A percentile compares a stretch with the other conserved stretches of the same genome.
Evolutionary conservation across 352 stramenopile genomes (phyloP).

Genomic region (Phytophthora lateralis): DNA sequence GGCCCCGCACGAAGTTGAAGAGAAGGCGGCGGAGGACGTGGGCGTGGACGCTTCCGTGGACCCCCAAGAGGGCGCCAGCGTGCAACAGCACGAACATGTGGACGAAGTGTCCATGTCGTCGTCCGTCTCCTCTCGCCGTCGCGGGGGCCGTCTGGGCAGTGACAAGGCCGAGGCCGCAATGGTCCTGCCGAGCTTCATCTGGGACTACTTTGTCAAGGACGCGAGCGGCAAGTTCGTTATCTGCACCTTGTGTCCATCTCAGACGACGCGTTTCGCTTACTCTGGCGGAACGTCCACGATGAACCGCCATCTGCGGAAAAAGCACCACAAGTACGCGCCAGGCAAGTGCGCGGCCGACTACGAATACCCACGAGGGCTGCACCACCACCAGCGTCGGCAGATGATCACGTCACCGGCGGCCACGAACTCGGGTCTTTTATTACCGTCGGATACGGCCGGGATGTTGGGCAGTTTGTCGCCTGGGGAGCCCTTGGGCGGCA

Average conservation of each 20-base stretch:
- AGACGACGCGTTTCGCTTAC: conserved; percentile 79
- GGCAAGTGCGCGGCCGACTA: conserved; percentile 81
- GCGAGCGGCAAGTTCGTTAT: conserved; percentile 78
- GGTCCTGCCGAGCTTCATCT: conserved; percentile 83
- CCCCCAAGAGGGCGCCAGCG: not conserved
- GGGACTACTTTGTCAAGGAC: conserved; percentile 87
- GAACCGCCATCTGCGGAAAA: conserved; percentile 83
- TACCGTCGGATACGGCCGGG: conserved; percentile 30
- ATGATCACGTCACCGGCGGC: conserved; percentile 13
- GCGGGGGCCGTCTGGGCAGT: conserved; percentile 29
- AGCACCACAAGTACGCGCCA: conserved; percentile 81
- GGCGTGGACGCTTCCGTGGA: not conserved
- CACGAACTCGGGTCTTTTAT: conserved; percentile 2
- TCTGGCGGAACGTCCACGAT: conserved; percentile 85
- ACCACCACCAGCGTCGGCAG: conserved; percentile 11
- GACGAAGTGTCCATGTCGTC: conserved; percentile 14
- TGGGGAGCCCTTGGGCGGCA: conserved; percentile 37
- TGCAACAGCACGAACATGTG: not conserved
- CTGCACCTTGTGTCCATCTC: conserved; percentile 71
- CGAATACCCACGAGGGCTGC: conserved; percentile 44
- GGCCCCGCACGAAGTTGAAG: not conserved
- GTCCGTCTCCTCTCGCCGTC: conserved; percentile 9
- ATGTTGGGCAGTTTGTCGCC: conserved; percentile 50
- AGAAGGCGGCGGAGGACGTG: not conserved
- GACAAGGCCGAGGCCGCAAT: conserved; percentile 69